These are phyloP conservation scores for Pterocarpus santalinus DNA, from an alignment of 306 rosid genomes.

Conservation along the genomic window DNA sequence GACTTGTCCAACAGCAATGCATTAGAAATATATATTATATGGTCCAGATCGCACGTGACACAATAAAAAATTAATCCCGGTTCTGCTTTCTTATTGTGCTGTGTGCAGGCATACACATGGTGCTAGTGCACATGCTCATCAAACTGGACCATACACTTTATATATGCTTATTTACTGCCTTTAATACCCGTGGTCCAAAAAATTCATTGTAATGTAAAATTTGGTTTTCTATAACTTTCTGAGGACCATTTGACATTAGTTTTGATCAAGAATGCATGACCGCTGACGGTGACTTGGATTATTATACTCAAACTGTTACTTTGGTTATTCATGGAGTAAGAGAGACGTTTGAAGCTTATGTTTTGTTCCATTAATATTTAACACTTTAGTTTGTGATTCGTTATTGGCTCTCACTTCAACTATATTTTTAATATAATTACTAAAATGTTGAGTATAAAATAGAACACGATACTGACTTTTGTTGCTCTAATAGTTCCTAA, in stretches of 20 bases:
- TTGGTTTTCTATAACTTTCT: conserved; percentile 56
- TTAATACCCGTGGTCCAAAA: conserved; percentile 62
- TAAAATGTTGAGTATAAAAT: too few species aligned
- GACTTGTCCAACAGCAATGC: conserved; percentile 9
- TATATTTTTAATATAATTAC: too few species aligned
- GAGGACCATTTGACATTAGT: conserved; percentile 79
- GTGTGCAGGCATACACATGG: conserved; percentile 47
- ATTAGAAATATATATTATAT: conserved; percentile 17
- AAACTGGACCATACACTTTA: conserved; percentile 55
- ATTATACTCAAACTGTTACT: too few species aligned
- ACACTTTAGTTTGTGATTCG: too few species aligned
- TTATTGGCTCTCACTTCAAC: too few species aligned
- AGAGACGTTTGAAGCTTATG: too few species aligned
- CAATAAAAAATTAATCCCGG: conserved; percentile 41
- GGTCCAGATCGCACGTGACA: conserved; percentile 78
- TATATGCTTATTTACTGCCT: conserved; percentile 38
- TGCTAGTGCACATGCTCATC: conserved; percentile 53
- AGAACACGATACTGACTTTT: too few species aligned
- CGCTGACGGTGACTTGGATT: conserved; percentile 23
- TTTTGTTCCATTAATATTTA: too few species aligned
- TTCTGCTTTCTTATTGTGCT: conserved; percentile 44
- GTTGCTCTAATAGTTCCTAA: too few species aligned
- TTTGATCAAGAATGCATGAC: conserved; percentile 51
- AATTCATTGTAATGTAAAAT: conserved; percentile 62
- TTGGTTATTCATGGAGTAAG: too few species aligned